phyloP scores from a whole-genome alignment of 106 monocot genomes.

The Platanthera zijinensis region DNA sequence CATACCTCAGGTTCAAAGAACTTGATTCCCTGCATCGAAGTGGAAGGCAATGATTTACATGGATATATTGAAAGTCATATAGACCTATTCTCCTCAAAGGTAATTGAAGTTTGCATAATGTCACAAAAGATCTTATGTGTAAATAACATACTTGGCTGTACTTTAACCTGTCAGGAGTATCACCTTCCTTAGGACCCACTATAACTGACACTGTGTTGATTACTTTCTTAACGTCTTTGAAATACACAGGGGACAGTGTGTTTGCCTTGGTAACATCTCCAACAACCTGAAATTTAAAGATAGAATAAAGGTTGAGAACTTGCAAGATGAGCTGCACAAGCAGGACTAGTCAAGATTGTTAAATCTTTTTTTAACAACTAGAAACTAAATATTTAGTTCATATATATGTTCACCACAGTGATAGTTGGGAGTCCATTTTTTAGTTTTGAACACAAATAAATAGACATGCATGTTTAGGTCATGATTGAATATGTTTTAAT shows the following conservation, averaged over 20 bases:
- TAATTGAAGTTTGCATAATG: background rate
- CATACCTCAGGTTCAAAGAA: slow-evolving; percentile 79
- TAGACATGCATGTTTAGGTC: background rate
- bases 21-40: slow-evolving; percentile 59
- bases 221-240: slow-evolving; percentile 85
- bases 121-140: background rate
- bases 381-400: too few relatives aligned
- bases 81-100: background rate
- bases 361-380: background rate
- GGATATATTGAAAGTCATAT: background rate
- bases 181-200: slow-evolving; percentile 97
- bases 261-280: slow-evolving; percentile 81
- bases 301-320: background rate
- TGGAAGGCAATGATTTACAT: background rate
- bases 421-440: background rate
- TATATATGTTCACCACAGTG: background rate
- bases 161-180: slow-evolving; percentile 96
- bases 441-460: background rate
- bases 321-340: background rate
- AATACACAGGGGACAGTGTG: slow-evolving; percentile 58
- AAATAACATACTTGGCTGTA: slow-evolving; percentile 68
- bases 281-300: slow-evolving; percentile 49
- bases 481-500: too few relatives aligned
- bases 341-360: background rate
- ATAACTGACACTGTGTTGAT: slow-evolving; percentile 91